Evolutionary conservation across 148 eudicot species (phyloP).

Genomic region (Agrostemma githago): DNA sequence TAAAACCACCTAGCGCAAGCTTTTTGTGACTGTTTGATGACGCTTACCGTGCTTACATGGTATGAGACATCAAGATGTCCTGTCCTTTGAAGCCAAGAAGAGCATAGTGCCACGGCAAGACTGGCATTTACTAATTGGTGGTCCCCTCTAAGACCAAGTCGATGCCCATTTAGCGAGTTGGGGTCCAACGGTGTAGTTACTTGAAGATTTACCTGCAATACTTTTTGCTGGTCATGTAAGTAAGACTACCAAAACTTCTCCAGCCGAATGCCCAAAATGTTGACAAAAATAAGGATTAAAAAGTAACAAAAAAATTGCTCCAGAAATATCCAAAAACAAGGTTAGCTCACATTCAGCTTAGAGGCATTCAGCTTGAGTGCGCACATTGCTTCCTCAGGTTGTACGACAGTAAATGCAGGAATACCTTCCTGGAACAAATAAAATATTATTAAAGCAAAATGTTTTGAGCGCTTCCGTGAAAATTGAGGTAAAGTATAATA

Average conservation of each 20-base stretch:
- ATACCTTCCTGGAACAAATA: slow-evolving; percentile 50
- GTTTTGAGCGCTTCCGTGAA: too few relatives aligned
- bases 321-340: background rate
- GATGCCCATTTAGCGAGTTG: slow-evolving; percentile 47
- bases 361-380: slow-evolving; percentile 79
- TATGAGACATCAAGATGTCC: slow-evolving; percentile 54
- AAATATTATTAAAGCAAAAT: too few relatives aligned
- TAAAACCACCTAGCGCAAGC: too few relatives aligned
- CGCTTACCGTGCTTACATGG: slow-evolving; percentile 50
- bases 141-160: slow-evolving; percentile 83
- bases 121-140: slow-evolving; percentile 93
- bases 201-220: slow-evolving; percentile 68
- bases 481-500: too few relatives aligned
- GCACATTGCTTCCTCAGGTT: slow-evolving; percentile 92
- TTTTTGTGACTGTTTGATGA: background rate
- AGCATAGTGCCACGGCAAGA: slow-evolving; percentile 81
- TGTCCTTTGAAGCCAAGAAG: slow-evolving; percentile 82
- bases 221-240: slow-evolving; percentile 3
- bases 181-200: slow-evolving; percentile 60
- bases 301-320: too few relatives aligned
- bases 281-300: too few relatives aligned
- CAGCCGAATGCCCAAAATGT: too few relatives aligned
- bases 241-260: background rate
- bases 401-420: slow-evolving; percentile 94
- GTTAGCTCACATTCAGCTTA: slow-evolving; percentile 61